Percentiles rank a stretch among this genome's conserved stretches.
phyloP scores from a whole-genome alignment of 1,284 basidiomycete genomes.

The Takashimella tepidaria region DNA sequence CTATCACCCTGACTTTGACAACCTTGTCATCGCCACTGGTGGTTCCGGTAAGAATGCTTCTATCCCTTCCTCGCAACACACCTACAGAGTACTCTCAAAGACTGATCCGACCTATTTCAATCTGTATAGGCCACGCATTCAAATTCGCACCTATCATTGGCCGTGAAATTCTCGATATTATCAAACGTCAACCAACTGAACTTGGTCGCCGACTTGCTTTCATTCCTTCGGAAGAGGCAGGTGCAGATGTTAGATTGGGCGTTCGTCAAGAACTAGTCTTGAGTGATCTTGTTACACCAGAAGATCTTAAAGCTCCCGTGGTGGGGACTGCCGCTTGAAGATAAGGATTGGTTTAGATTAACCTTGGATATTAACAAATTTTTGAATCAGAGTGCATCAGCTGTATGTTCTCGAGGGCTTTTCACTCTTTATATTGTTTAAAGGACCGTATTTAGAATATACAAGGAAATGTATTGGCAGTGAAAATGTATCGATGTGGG shows the following conservation, averaged over 20 bases:
- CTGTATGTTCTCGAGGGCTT: too few species aligned
- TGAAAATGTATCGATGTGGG: too few species aligned
- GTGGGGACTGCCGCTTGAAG: too few species aligned
- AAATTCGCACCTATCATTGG: slow-evolving; percentile 80
- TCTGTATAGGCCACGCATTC: slow-evolving; percentile 48
- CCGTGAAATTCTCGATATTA: slow-evolving; percentile 62
- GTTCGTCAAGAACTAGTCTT: slow-evolving; percentile 25
- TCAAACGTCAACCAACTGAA: slow-evolving; percentile 59
- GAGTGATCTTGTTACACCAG: slow-evolving; percentile 29
- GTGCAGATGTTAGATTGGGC: slow-evolving; percentile 38
- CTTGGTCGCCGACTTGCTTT: slow-evolving; percentile 57
- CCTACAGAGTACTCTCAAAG: too few species aligned
- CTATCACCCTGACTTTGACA: slow-evolving; percentile 45
- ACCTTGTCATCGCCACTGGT: slow-evolving; percentile 49
- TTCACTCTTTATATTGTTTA: too few species aligned
- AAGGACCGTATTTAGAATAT: too few species aligned
- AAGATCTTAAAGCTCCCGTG: slow-evolving; percentile 29
- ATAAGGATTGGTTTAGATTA: too few species aligned
- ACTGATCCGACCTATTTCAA: background rate
- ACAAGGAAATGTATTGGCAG: too few species aligned
- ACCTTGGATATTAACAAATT: too few species aligned
- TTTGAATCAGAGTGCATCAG: too few species aligned
- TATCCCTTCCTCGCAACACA: too few species aligned
- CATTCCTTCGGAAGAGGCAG: slow-evolving; percentile 15
- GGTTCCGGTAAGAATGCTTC: slow-evolving; percentile 30